Evolutionary conservation across 139 green algal species (phyloP), one percentile per base, ranked within the genome.

Genomic region (Chlorella ohadii): DNA sequence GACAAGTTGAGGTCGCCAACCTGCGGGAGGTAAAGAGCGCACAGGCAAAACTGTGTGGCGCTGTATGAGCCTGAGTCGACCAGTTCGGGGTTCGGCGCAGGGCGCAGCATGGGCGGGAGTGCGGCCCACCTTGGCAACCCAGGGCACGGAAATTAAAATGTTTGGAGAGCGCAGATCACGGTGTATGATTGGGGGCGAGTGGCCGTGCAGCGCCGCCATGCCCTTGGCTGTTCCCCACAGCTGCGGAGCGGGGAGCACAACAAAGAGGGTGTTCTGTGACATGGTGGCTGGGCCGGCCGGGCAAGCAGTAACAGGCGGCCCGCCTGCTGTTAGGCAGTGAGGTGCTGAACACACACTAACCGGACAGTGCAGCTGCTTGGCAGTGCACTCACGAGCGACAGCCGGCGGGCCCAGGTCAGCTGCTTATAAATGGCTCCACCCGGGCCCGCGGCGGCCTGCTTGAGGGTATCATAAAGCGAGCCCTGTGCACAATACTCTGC

Each of bases 131-230:
- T 73, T 73, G 34, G 66, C 66, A 2, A 73, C 36, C 33, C 66
- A 39, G 17, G 31, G 31, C 31, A 16, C 7, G 66, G 27, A 23
- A 3, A 73, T 39, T 2, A 73, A 23, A 4, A 92, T 59, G 73
- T 92, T 92, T 33, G 87, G 83, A 2, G 81, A 87, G 85, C 91
- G 91, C 36, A 92, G 78, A 81, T 92, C 89, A 19, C 87, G 76
- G 70, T 92, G 89, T 47, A 92, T 91, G 87, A 92, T 84, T 19
- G 84, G 84, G 1, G 89, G 89, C 39, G 88, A 65, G 73, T 74
- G 73, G 56, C 47, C 63, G 85, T 92, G 89, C 63, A 92, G 87
- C 61, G 89, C 89, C 25, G 72, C 71, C 89, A 92, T 92, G 63
- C 89, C 89, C 81, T 90, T 90, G 28, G 90, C 89, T 28, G 87